Evolutionary conservation across 179 eudicot species (phyloP).

Genomic region (Spinacia oleracea): DNA sequence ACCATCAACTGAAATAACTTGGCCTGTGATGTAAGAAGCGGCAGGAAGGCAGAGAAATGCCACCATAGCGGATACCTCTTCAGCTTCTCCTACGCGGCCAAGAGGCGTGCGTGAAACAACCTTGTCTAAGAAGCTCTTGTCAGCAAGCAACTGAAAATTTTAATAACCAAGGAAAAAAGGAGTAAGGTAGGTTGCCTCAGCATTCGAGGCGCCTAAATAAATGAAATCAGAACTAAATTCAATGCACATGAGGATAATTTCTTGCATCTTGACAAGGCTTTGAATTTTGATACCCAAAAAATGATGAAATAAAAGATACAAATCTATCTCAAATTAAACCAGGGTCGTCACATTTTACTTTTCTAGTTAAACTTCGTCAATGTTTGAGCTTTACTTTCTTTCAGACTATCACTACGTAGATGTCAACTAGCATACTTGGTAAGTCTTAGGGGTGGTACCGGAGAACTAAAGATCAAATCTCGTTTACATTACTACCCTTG

Average conservation of each 20-base stretch:
- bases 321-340: not conserved
- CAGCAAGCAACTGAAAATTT: slow-evolving; percentile 48
- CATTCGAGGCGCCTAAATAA: not conserved
- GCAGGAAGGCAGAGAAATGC: slow-evolving; percentile 74
- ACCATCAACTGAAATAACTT: slow-evolving; percentile 68
- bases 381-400: not conserved
- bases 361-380: not conserved
- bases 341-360: not conserved
- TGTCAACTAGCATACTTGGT: too few species aligned
- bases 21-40: slow-evolving; percentile 73
- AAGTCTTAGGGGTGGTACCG: too few species aligned
- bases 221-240: slow-evolving; percentile 2
- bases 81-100: slow-evolving; percentile 51
- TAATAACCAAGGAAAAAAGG: not conserved
- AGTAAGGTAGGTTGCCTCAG: slow-evolving; percentile 12
- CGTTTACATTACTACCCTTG: too few species aligned
- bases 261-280: not conserved
- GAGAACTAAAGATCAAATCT: too few species aligned
- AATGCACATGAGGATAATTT: not conserved
- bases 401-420: too few species aligned
- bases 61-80: slow-evolving; percentile 68
- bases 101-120: slow-evolving; percentile 57
- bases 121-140: slow-evolving; percentile 46
- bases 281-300: not conserved
- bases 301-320: not conserved